Evolutionary conservation across 1,139 yeast genomes (phyloP).

Genomic region (Kurtzmaniella natalensis): DNA sequence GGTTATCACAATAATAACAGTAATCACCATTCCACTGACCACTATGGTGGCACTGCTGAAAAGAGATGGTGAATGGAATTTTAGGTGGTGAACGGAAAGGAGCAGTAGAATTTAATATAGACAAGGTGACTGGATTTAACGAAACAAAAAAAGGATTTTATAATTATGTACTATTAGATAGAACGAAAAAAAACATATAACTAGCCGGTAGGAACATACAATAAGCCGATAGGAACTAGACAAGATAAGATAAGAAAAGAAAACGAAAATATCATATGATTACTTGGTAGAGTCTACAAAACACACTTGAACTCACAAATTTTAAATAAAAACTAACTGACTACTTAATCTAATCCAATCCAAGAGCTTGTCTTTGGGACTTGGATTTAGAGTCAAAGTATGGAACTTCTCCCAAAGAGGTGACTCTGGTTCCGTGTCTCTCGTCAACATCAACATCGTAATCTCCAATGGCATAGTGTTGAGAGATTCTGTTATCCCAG

Average conservation of each 20-base stretch:
- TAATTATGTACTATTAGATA: too few species aligned
- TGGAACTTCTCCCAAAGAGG: constrained; percentile 20
- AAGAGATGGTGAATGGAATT: constrained; percentile 1
- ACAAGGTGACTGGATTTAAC: too few species aligned
- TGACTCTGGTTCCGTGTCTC: constrained; percentile 21
- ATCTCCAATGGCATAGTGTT: constrained; percentile 19
- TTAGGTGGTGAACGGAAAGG: too few species aligned
- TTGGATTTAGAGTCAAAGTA: constrained; percentile 17
- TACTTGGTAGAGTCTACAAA: too few species aligned
- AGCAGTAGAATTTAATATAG: background rate
- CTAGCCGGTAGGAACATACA: too few species aligned
- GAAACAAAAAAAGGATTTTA: too few species aligned
- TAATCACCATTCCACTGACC: constrained; percentile 13
- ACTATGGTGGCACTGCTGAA: constrained; percentile 2
- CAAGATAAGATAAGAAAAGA: too few species aligned
- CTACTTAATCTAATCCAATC: constrained; percentile 11
- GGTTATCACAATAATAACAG: constrained; percentile 26
- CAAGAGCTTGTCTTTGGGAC: constrained; percentile 20
- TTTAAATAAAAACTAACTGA: too few species aligned
- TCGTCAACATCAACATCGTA: constrained; percentile 14
- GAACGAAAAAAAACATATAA: too few species aligned
- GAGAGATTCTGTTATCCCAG: constrained; percentile 22
- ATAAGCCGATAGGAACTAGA: too few species aligned
- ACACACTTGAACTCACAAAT: too few species aligned
- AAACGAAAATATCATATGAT: too few species aligned